These are phyloP conservation scores for Venturia carpophila DNA, from an alignment of 2,329 filamentous ascomycete species.

Conservation along the genomic window DNA sequence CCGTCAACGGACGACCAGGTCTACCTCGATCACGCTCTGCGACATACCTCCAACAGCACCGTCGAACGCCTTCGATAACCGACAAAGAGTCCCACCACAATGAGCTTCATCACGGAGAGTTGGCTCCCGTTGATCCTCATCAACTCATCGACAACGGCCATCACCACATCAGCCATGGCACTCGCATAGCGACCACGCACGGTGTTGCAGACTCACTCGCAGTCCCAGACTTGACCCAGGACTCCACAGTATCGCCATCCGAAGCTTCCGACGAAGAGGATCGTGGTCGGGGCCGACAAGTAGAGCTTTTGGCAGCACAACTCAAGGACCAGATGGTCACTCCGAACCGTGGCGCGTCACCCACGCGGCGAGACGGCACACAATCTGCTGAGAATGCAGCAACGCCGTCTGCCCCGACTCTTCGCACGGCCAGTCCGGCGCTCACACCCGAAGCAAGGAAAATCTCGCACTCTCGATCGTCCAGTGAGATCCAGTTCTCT, in stretches of 20 bases:
- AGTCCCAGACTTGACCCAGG: constrained; percentile 26
- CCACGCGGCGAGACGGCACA: neutral
- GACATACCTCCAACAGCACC: constrained; percentile 54
- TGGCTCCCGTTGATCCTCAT: neutral
- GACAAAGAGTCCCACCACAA: constrained; percentile 52
- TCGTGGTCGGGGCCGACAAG: constrained; percentile 13
- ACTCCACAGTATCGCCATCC: constrained; percentile 25
- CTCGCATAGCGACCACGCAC: neutral
- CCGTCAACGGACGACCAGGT: constrained; percentile 29
- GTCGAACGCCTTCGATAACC: constrained; percentile 49
- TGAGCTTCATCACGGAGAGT: constrained; percentile 9
- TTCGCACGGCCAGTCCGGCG: constrained; percentile 28
- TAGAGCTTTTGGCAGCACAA: constrained; percentile 10
- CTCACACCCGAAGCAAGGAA: constrained; percentile 50
- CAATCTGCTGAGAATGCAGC: neutral
- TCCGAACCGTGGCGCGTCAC: constrained; percentile 2
- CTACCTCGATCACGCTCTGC: constrained; percentile 47
- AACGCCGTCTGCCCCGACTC: constrained; percentile 19
- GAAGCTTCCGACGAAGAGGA: constrained; percentile 22
- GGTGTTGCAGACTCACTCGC: constrained; percentile 26
- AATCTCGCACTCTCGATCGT: constrained; percentile 54
- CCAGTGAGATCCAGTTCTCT: constrained; percentile 48
- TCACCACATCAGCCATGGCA: constrained; percentile 5
- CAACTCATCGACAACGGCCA: neutral
- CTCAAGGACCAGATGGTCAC: constrained; percentile 20